Conservation (phyloP, 305 asterid genomes). For the Fraxinus floribunda region DNA sequence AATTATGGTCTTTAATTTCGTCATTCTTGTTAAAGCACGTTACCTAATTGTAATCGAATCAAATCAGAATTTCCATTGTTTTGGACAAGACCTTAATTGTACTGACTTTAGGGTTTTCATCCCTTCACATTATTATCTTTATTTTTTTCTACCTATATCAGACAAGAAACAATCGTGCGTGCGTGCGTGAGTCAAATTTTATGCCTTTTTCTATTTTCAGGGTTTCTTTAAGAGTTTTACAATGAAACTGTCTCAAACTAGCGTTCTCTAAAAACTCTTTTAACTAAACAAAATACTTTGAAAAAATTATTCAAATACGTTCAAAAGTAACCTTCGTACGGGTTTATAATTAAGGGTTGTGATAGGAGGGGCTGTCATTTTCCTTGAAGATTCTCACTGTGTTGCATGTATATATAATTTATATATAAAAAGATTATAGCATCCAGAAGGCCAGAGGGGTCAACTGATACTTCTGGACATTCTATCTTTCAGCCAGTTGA, state of each 20-base stretch:
- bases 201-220: background rate
- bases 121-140: background rate
- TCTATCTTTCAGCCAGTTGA: background rate
- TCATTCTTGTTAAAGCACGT: slow-evolving; percentile 31
- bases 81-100: slow-evolving; percentile 23
- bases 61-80: slow-evolving; percentile 26
- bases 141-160: background rate
- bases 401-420: background rate
- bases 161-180: background rate
- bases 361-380: slow-evolving; percentile 9
- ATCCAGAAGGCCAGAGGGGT: background rate
- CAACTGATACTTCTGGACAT: slow-evolving; percentile 9
- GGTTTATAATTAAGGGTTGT: background rate
- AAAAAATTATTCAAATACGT: background rate
- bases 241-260: background rate
- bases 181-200: background rate
- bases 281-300: background rate
- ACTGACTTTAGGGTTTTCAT: background rate
- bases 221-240: background rate
- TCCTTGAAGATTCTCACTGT: slow-evolving; percentile 18
- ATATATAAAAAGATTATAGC: background rate
- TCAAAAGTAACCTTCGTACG: background rate
- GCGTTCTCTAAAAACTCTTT: background rate
- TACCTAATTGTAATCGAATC: slow-evolving; percentile 35
- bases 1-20: slow-evolving; percentile 28